phyloP scores from a whole-genome alignment of 345 rosid species.

The Euphorbia lathyris region DNA sequence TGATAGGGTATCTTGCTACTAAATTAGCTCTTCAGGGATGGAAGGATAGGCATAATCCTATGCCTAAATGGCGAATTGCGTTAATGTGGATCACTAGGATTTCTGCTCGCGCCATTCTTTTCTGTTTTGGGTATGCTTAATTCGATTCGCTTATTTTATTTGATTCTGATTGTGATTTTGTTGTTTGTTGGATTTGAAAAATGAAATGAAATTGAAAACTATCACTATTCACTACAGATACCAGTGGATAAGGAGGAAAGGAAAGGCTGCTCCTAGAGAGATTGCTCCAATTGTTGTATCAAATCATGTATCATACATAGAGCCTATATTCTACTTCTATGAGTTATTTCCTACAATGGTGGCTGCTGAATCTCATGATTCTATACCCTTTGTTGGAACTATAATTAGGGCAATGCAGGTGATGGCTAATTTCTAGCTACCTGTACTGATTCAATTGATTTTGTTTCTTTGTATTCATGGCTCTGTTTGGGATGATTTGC shows the following conservation, averaged over 20 bases:
- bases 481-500: not conserved
- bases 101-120: slow-evolving; percentile 70
- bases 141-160: not conserved
- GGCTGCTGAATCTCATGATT: slow-evolving; percentile 88
- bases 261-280: slow-evolving; percentile 84
- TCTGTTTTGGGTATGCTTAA: slow-evolving; percentile 69
- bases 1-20: slow-evolving; percentile 69
- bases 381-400: slow-evolving; percentile 91
- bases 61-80: slow-evolving; percentile 82
- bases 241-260: slow-evolving; percentile 92
- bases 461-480: not conserved
- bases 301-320: slow-evolving; percentile 85
- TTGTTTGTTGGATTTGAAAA: no score
- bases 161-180: no score
- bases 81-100: slow-evolving; percentile 91
- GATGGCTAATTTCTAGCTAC: not conserved
- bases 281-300: slow-evolving; percentile 90
- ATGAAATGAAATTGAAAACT: not conserved
- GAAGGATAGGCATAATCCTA: slow-evolving; percentile 79
- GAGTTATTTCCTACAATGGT: slow-evolving; percentile 93
- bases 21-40: slow-evolving; percentile 71
- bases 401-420: slow-evolving; percentile 99
- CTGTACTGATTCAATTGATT: not conserved
- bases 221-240: slow-evolving; percentile 52
- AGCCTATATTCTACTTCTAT: slow-evolving; percentile 91